Base-by-base conservation (phyloP, 805 yeast species). In the Hanseniaspora mollemarum region DNA sequence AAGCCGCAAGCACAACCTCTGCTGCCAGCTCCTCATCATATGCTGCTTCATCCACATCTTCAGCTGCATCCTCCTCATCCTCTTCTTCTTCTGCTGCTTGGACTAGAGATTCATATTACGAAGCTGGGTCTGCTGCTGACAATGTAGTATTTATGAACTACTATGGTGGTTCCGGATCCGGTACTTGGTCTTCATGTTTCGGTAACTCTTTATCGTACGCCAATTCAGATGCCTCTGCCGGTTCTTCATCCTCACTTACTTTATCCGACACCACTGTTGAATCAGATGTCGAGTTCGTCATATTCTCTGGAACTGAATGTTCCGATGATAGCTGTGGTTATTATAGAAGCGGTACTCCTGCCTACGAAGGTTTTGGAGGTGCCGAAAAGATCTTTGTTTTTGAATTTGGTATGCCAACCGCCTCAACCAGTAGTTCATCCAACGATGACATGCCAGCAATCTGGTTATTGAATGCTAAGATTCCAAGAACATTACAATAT, bases 381-480 rank as follows among this genome's bases (percentile, higher is more conserved):
- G 65, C 73, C 52, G 62, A 72, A 63, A 90, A 90, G 77, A 78
- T 90, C 64, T 88, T 92, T 67, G 81, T 87, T 46, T 86, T 92
- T 65, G 96, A 90, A 73, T 92, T 92, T 71, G 71, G 74, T 65
- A 92, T 92, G 98, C 98, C 98, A 57, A 67, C 72, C 48, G 62
- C 73, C 32, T 71, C 74, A 54, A 64, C 74, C 42, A 57, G 71
- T 61, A 42, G 53, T 26, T 53, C 45, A 21, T 60, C 62, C 52
- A 87, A 88, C 74, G 74, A 75, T 62, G 96, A 92, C 68, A 90
- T 92, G 97, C 98, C 98, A 58, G 97, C 98, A 55, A 76, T 88
- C 60, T 88, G 97, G 97, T 72, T 88, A 67, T 78, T 88, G 66
- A 88, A 88, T 67, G 95, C 95, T 55, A 84, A 85, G 74, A 81